Evolutionary conservation across 208 protist genomes (phyloP), one percentile per base, ranked within the genome.

Genomic region (Trypanosoma platydactyli): DNA sequence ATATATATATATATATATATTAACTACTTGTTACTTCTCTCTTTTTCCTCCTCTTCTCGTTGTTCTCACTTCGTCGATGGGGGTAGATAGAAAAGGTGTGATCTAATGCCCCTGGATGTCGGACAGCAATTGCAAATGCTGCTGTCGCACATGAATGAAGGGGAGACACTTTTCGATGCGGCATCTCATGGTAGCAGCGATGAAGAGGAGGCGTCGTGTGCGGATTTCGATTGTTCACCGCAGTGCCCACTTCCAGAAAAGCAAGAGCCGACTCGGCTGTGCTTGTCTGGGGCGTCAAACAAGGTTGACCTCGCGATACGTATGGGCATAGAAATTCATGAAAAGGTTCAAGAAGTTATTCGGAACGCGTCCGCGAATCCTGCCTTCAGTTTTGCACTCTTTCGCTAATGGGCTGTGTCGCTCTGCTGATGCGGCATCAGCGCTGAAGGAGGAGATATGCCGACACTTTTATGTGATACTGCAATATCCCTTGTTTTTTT

Each of bases 371-470:
- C 38, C 0, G 33, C 33, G 25, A 63, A 48, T 63, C 64, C 46
- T 15, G 42, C 55, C 50, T 71, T 71, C 53, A 64, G 53, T 22
- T 64, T 71, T 40, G 55, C 24, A 33, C 1, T 58, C 13, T 20
- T 71, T 16, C 27, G 55, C 25, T 63, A 25, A 20, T 69, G 33
- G 61, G 0, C 1, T 16, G 25, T 16, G 0, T 49, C 35, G 44
- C 44, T 22, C 6, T 12, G 18, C 44, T 16, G 18, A 22, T 12
- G 44, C 16, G 6, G 44, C 33, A 38, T 9, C 33, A 38, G 33
- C 9, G 33, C 5, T 38, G 33, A 38, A 9, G 9, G 33, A 38
- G 33, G 9, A 38, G 9, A 38, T 38, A 3, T 38, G 33, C 9
- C 33, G 33, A 38, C 33, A 38, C 33, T 38, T 38, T 38, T 38